Evolutionary conservation across 139 green algal genomes (phyloP).

Genomic region (Tetraselmis chui): DNA sequence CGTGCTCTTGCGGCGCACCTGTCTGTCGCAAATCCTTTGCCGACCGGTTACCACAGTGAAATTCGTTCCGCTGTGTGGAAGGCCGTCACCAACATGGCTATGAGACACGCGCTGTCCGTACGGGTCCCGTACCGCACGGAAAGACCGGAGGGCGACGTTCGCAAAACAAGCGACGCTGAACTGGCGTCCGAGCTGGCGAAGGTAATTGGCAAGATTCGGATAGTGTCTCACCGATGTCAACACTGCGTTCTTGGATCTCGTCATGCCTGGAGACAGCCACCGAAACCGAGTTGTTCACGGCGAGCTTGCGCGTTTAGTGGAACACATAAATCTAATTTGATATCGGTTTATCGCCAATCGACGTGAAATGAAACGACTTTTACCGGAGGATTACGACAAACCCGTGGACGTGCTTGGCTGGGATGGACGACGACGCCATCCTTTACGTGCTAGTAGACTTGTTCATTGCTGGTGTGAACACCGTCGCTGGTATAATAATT

Average conservation of each 20-base stretch:
- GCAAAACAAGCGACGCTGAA: not conserved
- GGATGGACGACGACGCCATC: not conserved
- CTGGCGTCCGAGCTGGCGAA: not conserved
- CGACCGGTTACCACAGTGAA: not conserved
- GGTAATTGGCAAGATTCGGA: not conserved
- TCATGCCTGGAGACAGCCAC: too few relatives aligned
- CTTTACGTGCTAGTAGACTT: not conserved
- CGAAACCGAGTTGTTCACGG: too few relatives aligned
- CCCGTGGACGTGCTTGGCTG: too few relatives aligned
- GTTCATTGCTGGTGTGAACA: conserved; percentile 1
- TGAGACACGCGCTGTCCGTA: not conserved
- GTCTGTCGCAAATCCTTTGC: not conserved
- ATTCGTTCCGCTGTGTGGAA: not conserved
- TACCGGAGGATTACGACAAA: too few relatives aligned
- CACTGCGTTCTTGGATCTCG: not conserved
- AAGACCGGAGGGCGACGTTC: not conserved
- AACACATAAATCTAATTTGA: too few relatives aligned
- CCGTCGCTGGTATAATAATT: not conserved
- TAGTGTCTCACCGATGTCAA: not conserved
- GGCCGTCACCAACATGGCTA: conserved; percentile 5
- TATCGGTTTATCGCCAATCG: too few relatives aligned
- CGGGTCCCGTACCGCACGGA: not conserved
- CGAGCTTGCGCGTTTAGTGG: too few relatives aligned
- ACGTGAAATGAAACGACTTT: too few relatives aligned
- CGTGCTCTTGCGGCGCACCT: not conserved